Evolutionary conservation across 2,329 filamentous ascomycete genomes (phyloP).

Genomic region (Neofusicoccum laricinum): DNA sequence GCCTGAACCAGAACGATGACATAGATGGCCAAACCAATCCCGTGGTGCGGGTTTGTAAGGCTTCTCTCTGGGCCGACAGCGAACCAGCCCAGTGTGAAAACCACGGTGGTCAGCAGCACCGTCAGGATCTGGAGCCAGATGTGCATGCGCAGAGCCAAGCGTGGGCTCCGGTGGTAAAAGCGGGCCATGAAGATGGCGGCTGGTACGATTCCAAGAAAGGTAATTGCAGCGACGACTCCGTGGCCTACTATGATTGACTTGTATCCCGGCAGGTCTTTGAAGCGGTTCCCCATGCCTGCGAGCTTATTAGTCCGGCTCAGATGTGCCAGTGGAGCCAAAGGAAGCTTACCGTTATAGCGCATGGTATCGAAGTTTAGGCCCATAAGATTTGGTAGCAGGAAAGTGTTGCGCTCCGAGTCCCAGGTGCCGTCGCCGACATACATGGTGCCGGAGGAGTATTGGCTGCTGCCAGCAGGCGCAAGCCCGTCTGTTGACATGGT

Average conservation of each 20-base stretch:
- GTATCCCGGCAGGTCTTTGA: conserved; percentile 67
- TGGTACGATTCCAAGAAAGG: conserved; percentile 73
- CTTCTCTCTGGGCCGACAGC: conserved; percentile 71
- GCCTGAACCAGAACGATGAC: conserved; percentile 69
- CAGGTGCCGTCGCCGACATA: conserved; percentile 79
- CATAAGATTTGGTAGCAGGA: conserved; percentile 73
- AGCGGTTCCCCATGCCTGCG: conserved; percentile 80
- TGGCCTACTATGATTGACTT: conserved; percentile 69
- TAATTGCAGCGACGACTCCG: conserved; percentile 67
- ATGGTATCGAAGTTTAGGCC: conserved; percentile 78
- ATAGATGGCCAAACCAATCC: conserved; percentile 78
- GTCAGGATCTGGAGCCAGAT: conserved; percentile 72
- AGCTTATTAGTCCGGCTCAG: background rate
- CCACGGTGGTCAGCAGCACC: conserved; percentile 64
- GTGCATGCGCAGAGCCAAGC: conserved; percentile 65
- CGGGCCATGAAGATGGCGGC: conserved; percentile 69
- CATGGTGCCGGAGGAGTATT: conserved; percentile 72
- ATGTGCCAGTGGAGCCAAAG: background rate
- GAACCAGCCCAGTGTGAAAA: conserved; percentile 73
- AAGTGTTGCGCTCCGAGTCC: conserved; percentile 74
- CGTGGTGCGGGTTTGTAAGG: conserved; percentile 79
- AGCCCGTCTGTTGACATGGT: conserved; percentile 58
- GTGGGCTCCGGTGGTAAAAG: conserved; percentile 64
- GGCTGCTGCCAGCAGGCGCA: conserved; percentile 68
- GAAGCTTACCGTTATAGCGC: conserved; percentile 71